Conservation (phyloP, 1,284 basidiomycete species). For the Vanrija sp. region DNA sequence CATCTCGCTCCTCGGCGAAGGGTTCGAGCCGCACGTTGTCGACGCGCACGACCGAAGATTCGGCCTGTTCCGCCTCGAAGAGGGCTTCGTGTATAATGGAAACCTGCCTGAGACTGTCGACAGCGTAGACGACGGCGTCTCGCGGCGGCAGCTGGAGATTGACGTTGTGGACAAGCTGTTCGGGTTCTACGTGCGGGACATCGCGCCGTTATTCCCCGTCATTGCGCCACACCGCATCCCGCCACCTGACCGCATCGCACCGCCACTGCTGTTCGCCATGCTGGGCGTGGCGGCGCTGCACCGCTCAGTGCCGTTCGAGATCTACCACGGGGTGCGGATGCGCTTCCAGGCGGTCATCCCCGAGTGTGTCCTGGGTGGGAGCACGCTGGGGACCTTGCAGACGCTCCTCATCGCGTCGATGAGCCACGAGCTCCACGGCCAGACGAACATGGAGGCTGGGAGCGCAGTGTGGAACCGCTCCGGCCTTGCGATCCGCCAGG, state of each 20-base stretch:
- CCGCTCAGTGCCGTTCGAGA: constrained; percentile 8
- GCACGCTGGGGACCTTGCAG: constrained; percentile 8
- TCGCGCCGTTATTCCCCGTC: constrained; percentile 11
- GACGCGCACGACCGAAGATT: constrained; percentile 9
- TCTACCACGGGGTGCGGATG: constrained; percentile 6
- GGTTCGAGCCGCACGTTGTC: constrained; percentile 4
- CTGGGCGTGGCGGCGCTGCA: constrained; percentile 8
- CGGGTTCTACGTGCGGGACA: constrained; percentile 8
- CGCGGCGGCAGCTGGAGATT: constrained; percentile 9
- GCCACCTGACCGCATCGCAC: background rate
- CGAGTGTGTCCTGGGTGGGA: constrained; percentile 2
- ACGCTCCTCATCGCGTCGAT: constrained; percentile 11
- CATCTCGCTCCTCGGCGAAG: constrained; percentile 5
- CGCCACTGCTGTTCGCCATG: constrained; percentile 5
- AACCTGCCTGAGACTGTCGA: constrained; percentile 8
- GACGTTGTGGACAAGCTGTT: constrained; percentile 8
- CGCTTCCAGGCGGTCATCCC: constrained; percentile 1
- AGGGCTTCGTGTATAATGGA: constrained; percentile 11
- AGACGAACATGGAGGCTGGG: constrained; percentile 17
- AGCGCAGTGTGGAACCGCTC: constrained; percentile 10
- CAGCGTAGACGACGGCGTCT: constrained; percentile 1
- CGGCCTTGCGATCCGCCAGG: constrained; percentile 11
- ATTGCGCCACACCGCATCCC: constrained; percentile 11
- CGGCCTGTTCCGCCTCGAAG: constrained; percentile 10
- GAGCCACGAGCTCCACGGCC: constrained; percentile 13